phyloP scores from a whole-genome alignment of 169 alveolate genomes.

The Pseudocohnilembus persalinus region DNA sequence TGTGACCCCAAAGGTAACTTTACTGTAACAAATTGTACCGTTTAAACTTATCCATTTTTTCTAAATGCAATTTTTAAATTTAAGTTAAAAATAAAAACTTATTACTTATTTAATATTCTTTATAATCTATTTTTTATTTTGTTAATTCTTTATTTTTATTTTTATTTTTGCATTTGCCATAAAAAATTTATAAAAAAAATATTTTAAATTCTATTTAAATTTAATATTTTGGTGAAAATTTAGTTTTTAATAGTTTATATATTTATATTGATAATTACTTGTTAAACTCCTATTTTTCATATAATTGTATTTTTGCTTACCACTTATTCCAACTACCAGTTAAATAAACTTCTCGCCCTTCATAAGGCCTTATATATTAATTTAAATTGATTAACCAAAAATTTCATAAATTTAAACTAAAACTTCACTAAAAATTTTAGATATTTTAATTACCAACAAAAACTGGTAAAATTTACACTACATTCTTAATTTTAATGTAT shows the following conservation, averaged over 20 bases:
- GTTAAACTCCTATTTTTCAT: not conserved
- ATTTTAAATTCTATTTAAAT: too few species aligned
- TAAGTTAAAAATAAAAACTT: not conserved
- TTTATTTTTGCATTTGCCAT: too few species aligned
- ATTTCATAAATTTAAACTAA: too few species aligned
- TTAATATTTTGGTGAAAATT: too few species aligned
- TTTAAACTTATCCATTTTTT: not conserved
- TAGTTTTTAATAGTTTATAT: not conserved
- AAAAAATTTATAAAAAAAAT: too few species aligned
- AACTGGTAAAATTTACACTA: not conserved
- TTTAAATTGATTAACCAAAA: not conserved
- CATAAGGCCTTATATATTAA: slow-evolving; percentile 4
- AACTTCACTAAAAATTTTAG: too few species aligned
- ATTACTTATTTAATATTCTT: not conserved
- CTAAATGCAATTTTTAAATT: not conserved
- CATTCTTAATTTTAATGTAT: not conserved
- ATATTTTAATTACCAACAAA: not conserved
- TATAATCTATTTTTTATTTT: too few species aligned
- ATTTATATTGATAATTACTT: not conserved
- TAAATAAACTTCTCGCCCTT: slow-evolving; percentile 12
- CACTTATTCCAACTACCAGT: slow-evolving; percentile 27
- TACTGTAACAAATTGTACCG: slow-evolving; percentile 6
- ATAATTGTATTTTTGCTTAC: slow-evolving; percentile 14
- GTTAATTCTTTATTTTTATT: not conserved
- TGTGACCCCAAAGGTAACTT: slow-evolving; percentile 25